Evolutionary conservation across 2,329 filamentous ascomycete genomes (phyloP).

Genomic region (Fusarium chuoi): DNA sequence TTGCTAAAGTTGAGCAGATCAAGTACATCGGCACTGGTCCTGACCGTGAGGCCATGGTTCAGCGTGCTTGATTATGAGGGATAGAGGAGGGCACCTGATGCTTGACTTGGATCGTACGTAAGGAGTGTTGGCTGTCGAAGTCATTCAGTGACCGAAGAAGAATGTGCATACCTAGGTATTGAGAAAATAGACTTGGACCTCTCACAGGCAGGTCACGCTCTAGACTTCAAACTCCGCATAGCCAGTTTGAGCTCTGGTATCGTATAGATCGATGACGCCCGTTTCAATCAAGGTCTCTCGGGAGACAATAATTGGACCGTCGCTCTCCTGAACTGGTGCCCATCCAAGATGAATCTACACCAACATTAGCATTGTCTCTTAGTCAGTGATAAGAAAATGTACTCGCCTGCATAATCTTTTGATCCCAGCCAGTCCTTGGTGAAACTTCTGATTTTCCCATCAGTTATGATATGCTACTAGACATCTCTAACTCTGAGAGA

Average conservation of each 20-base stretch:
- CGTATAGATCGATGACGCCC: neutral
- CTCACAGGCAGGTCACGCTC: constrained; percentile 1
- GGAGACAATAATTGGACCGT: neutral
- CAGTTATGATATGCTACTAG: neutral
- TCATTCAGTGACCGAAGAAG: constrained; percentile 19
- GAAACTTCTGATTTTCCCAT: constrained; percentile 22
- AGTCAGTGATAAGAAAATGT: too few species aligned
- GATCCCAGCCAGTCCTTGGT: constrained; percentile 29
- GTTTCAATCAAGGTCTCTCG: neutral
- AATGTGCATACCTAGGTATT: constrained; percentile 8
- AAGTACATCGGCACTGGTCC: neutral
- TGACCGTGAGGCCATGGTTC: neutral
- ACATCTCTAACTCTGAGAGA: neutral
- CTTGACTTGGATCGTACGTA: constrained; percentile 20
- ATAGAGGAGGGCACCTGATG: constrained; percentile 12
- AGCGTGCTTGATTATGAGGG: neutral
- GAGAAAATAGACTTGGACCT: constrained; percentile 21
- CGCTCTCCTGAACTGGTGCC: constrained; percentile 36
- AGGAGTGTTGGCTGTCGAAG: constrained; percentile 19
- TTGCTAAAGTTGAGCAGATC: neutral
- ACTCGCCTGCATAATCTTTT: constrained; percentile 26
- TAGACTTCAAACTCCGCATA: neutral
- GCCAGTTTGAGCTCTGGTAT: neutral
- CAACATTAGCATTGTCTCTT: neutral
- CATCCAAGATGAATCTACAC: constrained; percentile 40